Conservation (phyloP, 1,284 basidiomycete genomes). For the Laetiporus sulphureus region DNA sequence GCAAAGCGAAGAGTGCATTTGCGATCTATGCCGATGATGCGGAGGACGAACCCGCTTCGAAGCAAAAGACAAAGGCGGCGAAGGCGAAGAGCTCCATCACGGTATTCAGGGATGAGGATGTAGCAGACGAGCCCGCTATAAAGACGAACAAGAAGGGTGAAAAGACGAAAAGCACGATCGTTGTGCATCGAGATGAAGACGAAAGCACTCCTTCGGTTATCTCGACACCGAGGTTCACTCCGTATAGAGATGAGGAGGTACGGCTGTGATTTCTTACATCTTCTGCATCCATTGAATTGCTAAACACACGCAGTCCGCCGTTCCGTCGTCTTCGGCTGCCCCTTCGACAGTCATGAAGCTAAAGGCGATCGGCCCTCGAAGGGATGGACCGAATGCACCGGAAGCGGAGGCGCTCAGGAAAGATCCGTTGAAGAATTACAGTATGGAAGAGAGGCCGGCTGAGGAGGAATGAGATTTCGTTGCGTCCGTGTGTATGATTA, state of each 20-base stretch:
- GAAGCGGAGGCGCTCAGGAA: constrained; percentile 71
- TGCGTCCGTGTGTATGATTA: no score
- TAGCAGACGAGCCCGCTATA: constrained; percentile 8
- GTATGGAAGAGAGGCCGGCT: constrained; percentile 18
- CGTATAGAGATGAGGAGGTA: constrained; percentile 61
- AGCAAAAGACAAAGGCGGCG: constrained; percentile 7
- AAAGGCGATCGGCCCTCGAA: constrained; percentile 25
- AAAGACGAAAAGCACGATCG: not conserved
- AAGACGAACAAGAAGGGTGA: constrained; percentile 27
- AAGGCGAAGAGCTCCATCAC: constrained; percentile 14
- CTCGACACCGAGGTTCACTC: constrained; percentile 50
- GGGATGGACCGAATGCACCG: constrained; percentile 32
- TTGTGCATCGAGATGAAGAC: not conserved
- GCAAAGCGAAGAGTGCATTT: not conserved
- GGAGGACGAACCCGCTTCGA: not conserved
- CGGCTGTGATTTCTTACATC: constrained; percentile 13
- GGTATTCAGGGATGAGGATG: constrained; percentile 24
- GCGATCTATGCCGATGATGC: constrained; percentile 1
- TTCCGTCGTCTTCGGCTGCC: constrained; percentile 18
- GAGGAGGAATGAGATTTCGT: no score
- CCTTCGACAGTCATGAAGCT: constrained; percentile 58
- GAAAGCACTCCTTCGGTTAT: not conserved
- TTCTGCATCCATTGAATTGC: constrained; percentile 1
- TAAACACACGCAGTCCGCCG: constrained; percentile 19
- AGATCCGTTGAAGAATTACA: constrained; percentile 74